Percentiles rank a stretch among this genome's conserved stretches.
phyloP scores from a whole-genome alignment of 495 filamentous ascomycete species.

The Neurospora sp. region DNA sequence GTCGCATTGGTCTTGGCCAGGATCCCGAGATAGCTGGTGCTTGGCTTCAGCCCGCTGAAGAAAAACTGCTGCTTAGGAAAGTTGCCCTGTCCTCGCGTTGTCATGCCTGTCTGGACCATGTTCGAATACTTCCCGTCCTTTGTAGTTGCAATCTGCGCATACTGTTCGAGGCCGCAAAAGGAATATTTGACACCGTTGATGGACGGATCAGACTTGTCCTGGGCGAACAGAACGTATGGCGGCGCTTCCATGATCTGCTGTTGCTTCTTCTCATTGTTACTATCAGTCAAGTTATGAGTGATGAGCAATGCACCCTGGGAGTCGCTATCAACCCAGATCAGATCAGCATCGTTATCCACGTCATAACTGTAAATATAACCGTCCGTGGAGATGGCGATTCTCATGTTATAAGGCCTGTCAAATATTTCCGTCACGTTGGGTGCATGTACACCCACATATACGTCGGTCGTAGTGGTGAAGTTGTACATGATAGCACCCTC shows the following conservation, averaged over 20 bases:
- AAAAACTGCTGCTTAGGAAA: constrained; percentile 80
- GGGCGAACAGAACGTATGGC: constrained; percentile 72
- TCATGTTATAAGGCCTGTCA: constrained; percentile 56
- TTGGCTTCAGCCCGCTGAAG: constrained; percentile 58
- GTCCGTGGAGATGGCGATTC: constrained; percentile 77
- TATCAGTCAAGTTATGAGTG: constrained; percentile 54
- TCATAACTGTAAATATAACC: constrained; percentile 55
- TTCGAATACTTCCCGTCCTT: constrained; percentile 28
- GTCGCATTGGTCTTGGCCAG: constrained; percentile 53
- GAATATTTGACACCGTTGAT: constrained; percentile 62
- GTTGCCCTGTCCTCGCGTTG: constrained; percentile 47
- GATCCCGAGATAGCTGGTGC: constrained; percentile 58
- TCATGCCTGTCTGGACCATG: constrained; percentile 54
- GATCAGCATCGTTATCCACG: constrained; percentile 31
- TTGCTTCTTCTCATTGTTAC: constrained; percentile 29
- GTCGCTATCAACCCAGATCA: constrained; percentile 75
- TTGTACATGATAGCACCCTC: constrained; percentile 55
- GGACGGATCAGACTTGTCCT: constrained; percentile 46
- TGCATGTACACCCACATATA: constrained; percentile 69
- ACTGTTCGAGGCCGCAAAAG: constrained; percentile 57
- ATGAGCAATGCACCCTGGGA: constrained; percentile 62
- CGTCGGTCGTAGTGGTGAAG: constrained; percentile 43
- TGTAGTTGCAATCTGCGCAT: constrained; percentile 52
- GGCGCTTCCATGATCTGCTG: constrained; percentile 48
- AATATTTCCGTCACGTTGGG: constrained; percentile 47